Evolutionary conservation across 139 green algal species (phyloP).

Genomic region (Raphidocelis subcapitata): DNA sequence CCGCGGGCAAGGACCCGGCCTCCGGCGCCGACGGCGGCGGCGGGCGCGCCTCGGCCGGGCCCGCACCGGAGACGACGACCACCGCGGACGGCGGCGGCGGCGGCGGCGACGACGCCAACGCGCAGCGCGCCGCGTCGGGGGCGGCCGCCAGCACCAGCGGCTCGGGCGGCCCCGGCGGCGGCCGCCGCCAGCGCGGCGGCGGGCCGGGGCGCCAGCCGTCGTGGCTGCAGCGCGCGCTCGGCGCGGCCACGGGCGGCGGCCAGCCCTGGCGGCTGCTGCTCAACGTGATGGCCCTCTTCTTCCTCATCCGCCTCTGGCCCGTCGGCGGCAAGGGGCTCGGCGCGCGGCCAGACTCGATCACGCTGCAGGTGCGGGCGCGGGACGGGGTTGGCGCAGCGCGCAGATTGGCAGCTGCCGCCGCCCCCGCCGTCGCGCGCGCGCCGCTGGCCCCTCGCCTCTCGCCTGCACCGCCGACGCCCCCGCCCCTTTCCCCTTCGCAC

Average conservation of each 20-base stretch:
- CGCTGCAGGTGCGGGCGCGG: conserved; percentile 13
- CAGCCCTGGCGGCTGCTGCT: conserved; percentile 42
- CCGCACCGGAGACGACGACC: no score
- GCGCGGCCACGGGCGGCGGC: not conserved
- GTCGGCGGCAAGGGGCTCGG: conserved; percentile 25
- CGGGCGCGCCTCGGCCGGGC: no score
- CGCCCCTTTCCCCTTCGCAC: no score
- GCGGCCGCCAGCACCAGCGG: conserved; percentile 2
- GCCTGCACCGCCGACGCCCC: not conserved
- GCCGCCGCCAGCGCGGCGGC: not conserved
- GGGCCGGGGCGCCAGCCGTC: not conserved
- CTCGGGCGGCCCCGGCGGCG: not conserved
- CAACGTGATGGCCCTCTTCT: conserved; percentile 55
- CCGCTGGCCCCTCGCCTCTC: conserved; percentile 6
- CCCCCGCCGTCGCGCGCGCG: not conserved
- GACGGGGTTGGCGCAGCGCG: not conserved
- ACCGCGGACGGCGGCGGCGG: no score
- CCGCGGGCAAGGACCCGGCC: no score
- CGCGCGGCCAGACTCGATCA: conserved; percentile 26
- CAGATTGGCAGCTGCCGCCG: not conserved
- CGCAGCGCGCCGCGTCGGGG: not conserved
- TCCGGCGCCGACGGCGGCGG: not conserved
- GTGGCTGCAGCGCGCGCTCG: not conserved
- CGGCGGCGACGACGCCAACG: not conserved
- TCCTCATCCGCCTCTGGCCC: conserved; percentile 67